A percentile compares a stretch with the other conserved stretches of the same genome.
phyloP scores from a whole-genome alignment of 768 basidiomycete genomes.

The Lactarius quietus region DNA sequence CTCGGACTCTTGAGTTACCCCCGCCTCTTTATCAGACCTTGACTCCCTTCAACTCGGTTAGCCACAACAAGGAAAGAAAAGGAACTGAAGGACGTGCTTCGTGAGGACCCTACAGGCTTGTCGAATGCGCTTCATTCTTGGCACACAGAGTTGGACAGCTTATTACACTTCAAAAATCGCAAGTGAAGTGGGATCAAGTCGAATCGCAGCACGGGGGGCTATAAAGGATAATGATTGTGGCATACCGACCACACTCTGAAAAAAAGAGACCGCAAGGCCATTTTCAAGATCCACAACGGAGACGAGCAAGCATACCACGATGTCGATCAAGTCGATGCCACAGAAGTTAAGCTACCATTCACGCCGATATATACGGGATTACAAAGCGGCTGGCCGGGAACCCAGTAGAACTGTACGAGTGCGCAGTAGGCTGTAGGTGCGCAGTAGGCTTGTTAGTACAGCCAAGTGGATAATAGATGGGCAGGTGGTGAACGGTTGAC shows the following conservation, averaged over 20 bases:
- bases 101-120: constrained; percentile 5
- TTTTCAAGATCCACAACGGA: constrained; percentile 3
- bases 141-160: neutral
- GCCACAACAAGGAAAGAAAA: neutral
- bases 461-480: neutral
- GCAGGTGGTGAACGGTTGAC: neutral
- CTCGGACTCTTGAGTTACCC: neutral
- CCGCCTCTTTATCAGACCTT: neutral
- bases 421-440: neutral
- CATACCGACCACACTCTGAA: neutral
- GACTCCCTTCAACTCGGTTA: constrained; percentile 11
- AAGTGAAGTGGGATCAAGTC: neutral
- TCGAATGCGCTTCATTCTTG: constrained; percentile 13
- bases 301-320: neutral
- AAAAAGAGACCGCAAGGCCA: neutral
- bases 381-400: neutral
- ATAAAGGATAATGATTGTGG: constrained; percentile 10
- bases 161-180: neutral
- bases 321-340: neutral
- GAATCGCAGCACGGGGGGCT: neutral
- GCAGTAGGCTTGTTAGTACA: neutral
- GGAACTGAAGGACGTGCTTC: constrained; percentile 2
- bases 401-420: neutral
- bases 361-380: neutral
- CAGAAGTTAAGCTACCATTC: neutral